Conservation (phyloP, 2,329 filamentous ascomycete species). For the Xylariaceae sp. region DNA sequence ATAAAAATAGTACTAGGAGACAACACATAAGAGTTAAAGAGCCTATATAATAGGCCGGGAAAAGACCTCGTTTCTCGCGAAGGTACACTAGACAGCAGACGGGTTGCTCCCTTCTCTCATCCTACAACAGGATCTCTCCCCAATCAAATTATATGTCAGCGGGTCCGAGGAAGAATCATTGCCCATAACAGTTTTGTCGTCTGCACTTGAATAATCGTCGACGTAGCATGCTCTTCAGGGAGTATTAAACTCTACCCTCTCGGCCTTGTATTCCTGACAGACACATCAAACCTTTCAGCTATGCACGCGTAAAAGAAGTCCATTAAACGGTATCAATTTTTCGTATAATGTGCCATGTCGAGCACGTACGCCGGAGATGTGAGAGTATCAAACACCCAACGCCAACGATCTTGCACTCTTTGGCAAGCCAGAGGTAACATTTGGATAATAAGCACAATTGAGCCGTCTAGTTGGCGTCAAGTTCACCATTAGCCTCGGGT, state of each 20-base stretch:
- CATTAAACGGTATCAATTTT: slow-evolving; percentile 29
- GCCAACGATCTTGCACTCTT: slow-evolving; percentile 27
- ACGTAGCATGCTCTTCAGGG: slow-evolving; percentile 28
- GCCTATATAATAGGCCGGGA: slow-evolving; percentile 27
- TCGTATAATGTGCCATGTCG: slow-evolving; percentile 27
- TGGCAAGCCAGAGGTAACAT: slow-evolving; percentile 28
- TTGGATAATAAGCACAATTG: slow-evolving; percentile 23
- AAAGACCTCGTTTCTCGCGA: slow-evolving; percentile 30
- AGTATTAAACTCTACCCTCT: slow-evolving; percentile 26
- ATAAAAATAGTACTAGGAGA: slow-evolving; percentile 51
- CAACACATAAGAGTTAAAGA: slow-evolving; percentile 35
- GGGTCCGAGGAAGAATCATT: slow-evolving; percentile 1
- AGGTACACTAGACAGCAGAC: slow-evolving; percentile 28
- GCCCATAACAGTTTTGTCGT: slow-evolving; percentile 4
- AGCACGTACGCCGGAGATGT: slow-evolving; percentile 22
- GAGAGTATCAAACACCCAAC: slow-evolving; percentile 34
- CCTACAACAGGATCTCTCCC: slow-evolving; percentile 16
- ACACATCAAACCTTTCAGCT: slow-evolving; percentile 27
- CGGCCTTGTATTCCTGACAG: slow-evolving; percentile 32
- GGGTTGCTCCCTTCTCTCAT: slow-evolving; percentile 22
- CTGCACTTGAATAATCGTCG: slow-evolving; percentile 17
- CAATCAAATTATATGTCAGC: slow-evolving; percentile 17
- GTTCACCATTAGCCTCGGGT: slow-evolving; percentile 52
- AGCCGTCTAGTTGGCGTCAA: slow-evolving; percentile 45
- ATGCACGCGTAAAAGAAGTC: slow-evolving; percentile 26